Conservation (phyloP, 139 green algal genomes). For the Tetratostichococcus sp. region DNA sequence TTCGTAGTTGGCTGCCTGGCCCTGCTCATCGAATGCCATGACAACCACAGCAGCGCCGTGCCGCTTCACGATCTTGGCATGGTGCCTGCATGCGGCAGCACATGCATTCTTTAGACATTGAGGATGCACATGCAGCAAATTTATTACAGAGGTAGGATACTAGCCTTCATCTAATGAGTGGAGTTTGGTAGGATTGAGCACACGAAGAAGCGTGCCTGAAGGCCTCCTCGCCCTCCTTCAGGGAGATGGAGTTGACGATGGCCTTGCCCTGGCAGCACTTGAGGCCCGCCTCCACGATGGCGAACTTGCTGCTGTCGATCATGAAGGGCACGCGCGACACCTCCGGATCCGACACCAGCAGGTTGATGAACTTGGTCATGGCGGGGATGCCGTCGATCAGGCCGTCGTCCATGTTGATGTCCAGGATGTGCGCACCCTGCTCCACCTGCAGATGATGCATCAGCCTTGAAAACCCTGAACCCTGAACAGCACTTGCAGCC, state of each 20-base stretch:
- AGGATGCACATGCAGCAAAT: too few relatives aligned
- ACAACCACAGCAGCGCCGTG: conserved; percentile 95
- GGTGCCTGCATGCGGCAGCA: conserved; percentile 14
- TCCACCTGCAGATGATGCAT: conserved; percentile 60
- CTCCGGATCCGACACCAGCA: conserved; percentile 94
- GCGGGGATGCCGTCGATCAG: conserved; percentile 91
- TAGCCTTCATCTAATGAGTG: too few relatives aligned
- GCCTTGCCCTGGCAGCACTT: conserved; percentile 96
- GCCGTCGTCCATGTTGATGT: conserved; percentile 99
- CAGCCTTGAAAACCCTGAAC: too few relatives aligned
- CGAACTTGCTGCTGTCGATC: conserved; percentile 97
- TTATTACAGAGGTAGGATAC: too few relatives aligned
- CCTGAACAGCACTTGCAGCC: too few relatives aligned
- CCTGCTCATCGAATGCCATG: conserved; percentile 98
- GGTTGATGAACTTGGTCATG: conserved; percentile 96
- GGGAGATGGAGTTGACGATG: conserved; percentile 97
- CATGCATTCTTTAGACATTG: too few relatives aligned
- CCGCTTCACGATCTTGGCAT: conserved; percentile 74
- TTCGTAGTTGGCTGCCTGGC: conserved; percentile 63
- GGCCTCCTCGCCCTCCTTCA: conserved; percentile 95
- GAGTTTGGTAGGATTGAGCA: too few relatives aligned
- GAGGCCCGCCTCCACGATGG: conserved; percentile 94
- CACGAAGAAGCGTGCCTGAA: conserved; percentile 51
- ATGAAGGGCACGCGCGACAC: conserved; percentile 94
- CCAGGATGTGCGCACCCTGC: conserved; percentile 86